phyloP scores from a whole-genome alignment of 257 asterid genomes.

The Scutellaria baicalensis region DNA sequence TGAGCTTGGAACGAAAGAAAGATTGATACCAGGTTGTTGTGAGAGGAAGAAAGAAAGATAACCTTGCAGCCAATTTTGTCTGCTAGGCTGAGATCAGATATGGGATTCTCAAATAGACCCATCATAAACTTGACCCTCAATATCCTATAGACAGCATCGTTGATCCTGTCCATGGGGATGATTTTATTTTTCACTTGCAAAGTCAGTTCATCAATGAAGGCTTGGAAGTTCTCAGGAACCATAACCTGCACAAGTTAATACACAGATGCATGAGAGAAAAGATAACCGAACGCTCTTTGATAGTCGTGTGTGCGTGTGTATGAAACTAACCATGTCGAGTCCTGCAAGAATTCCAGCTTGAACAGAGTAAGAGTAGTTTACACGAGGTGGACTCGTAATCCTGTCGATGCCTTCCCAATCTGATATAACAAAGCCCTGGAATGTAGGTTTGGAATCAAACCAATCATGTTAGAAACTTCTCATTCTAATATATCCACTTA shows the following conservation, averaged over 20 bases:
- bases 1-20: not conserved
- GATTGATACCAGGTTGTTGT: not conserved
- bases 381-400: conserved; percentile 68
- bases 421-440: conserved; percentile 84
- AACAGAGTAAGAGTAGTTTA: conserved; percentile 77
- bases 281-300: not conserved
- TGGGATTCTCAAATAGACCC: conserved; percentile 47
- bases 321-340: conserved; percentile 68
- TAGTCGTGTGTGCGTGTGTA: too few species aligned
- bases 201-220: conserved; percentile 30
- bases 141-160: conserved; percentile 55
- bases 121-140: conserved; percentile 55
- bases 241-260: conserved; percentile 33
- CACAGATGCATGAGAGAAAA: not conserved
- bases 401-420: conserved; percentile 86
- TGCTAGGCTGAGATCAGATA: conserved; percentile 49
- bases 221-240: conserved; percentile 48
- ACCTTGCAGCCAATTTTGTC: conserved; percentile 48
- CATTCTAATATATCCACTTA: not conserved
- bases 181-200: conserved; percentile 31
- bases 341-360: conserved; percentile 76
- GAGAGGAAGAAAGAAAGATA: not conserved
- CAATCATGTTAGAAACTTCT: not conserved
- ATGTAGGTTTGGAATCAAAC: not conserved
- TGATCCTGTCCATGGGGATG: conserved; percentile 54